phyloP scores from a whole-genome alignment of 306 rosid species.

The Vigna trinervia region DNA sequence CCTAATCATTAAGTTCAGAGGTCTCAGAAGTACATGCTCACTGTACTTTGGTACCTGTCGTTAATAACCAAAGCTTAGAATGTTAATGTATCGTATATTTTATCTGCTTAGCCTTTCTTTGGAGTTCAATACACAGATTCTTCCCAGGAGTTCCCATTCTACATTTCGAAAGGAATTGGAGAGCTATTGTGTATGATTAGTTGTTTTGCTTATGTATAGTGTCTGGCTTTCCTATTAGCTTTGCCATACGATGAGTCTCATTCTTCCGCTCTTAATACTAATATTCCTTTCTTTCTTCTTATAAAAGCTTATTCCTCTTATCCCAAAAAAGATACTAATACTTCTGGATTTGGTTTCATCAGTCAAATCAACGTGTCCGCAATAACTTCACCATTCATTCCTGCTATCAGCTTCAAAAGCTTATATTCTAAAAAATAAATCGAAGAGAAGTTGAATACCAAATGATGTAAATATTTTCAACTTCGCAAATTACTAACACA shows the following conservation, averaged over 20 bases:
- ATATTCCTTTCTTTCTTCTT: not conserved
- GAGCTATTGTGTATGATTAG: not conserved
- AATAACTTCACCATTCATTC: not conserved
- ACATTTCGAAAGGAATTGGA: not conserved
- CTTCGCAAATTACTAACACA: not conserved
- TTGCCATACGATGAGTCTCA: not conserved
- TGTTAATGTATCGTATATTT: not conserved
- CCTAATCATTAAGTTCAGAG: not conserved
- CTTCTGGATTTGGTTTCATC: conserved; percentile 9
- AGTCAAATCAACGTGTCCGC: not conserved
- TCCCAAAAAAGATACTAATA: not conserved
- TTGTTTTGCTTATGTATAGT: not conserved
- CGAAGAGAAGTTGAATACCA: not conserved
- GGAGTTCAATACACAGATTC: not conserved
- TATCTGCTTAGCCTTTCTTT: not conserved
- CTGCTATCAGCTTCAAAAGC: not conserved
- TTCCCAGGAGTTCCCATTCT: not conserved
- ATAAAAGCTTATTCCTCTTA: not conserved
- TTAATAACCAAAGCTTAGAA: not conserved
- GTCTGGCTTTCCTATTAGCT: not conserved
- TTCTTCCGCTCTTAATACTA: not conserved
- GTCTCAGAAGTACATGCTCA: not conserved
- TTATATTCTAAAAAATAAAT: not conserved
- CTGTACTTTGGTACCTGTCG: not conserved
- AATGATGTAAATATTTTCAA: not conserved